Evolutionary conservation across 805 yeast species (phyloP), one percentile per base, ranked within the genome.

Genomic region (Ogataea nonfermentans): DNA sequence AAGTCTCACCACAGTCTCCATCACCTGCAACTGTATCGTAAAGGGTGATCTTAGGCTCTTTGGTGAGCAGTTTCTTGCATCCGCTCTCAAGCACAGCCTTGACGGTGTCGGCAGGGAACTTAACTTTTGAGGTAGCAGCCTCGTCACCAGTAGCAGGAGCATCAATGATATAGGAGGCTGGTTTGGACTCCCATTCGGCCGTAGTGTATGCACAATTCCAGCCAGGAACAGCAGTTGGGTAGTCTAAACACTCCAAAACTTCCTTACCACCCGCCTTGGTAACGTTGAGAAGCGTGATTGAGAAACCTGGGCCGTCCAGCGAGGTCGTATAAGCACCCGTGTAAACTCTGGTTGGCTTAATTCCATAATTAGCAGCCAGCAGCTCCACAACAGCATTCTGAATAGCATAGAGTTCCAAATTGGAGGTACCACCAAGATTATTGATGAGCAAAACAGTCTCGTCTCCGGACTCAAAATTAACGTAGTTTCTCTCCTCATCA

Each of bases 1-100:
- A 66, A 1, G 97, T 90, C 53, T 87, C 93, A 28, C 98, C 98
- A 65, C 97, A 90, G 59, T 90, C 98, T 52, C 98, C 98, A 61
- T 90, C 98, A 42, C 98, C 98, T 1, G 91, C 96, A 49, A 79
- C 71, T 2, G 95, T 84, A 55, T 90, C 98, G 50, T 84, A 80
- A 40, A 78, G 73, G 1, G 97, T 90, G 55, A 90, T 83, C 52
- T 78, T 75, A 2, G 95, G 93, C 61, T 90, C 97, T n/a, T 74
- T 74, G 19, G 71, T 66, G 29, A 82, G 65, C 6, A 81, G 64
- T 6, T 61, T 58, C 37, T 75, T 66, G 40, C 85, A 81, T 27
- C 76, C 79, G 2, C 72, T 51, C 27, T 61, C 58, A 52, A 80
- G 60, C 49, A 74, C 53, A 4, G 54, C 47, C 28, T 52, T 60